Evolutionary conservation across 441 rosid genomes (phyloP).

Genomic region (Capsella rubella): DNA sequence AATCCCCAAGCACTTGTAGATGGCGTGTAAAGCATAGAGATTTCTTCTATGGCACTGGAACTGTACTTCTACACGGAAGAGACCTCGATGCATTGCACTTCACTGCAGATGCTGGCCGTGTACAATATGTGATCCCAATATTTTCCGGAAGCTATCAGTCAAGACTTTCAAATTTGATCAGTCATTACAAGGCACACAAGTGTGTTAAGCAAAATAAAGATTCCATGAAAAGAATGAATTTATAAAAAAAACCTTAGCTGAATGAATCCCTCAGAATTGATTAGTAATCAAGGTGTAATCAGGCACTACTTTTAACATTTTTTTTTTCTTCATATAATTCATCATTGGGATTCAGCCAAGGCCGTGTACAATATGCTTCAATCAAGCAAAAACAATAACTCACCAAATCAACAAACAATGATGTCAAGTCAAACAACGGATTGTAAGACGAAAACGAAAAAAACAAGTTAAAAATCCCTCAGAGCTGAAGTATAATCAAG

Average conservation of each 20-base stretch:
- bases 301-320: slow-evolving; percentile 37
- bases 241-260: not conserved
- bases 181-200: too few species aligned
- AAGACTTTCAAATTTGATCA: too few species aligned
- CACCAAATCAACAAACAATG: not conserved
- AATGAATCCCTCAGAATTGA: slow-evolving; percentile 32
- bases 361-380: not conserved
- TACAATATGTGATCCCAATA: too few species aligned
- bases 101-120: too few species aligned
- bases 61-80: too few species aligned
- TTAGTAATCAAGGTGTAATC: slow-evolving; percentile 13
- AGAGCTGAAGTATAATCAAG: slow-evolving; percentile 17
- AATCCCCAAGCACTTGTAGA: too few species aligned
- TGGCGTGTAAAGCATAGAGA: too few species aligned
- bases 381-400: not conserved
- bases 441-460: not conserved
- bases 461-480: slow-evolving; percentile 8
- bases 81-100: too few species aligned
- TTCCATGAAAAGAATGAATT: not conserved
- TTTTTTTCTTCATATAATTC: not conserved
- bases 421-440: not conserved
- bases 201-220: not conserved
- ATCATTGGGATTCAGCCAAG: slow-evolving; percentile 28
- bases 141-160: too few species aligned
- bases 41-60: too few species aligned